These are phyloP conservation scores for Debaryomyces robertsiae DNA, from an alignment of 1,139 yeast genomes.

Conservation along the genomic window DNA sequence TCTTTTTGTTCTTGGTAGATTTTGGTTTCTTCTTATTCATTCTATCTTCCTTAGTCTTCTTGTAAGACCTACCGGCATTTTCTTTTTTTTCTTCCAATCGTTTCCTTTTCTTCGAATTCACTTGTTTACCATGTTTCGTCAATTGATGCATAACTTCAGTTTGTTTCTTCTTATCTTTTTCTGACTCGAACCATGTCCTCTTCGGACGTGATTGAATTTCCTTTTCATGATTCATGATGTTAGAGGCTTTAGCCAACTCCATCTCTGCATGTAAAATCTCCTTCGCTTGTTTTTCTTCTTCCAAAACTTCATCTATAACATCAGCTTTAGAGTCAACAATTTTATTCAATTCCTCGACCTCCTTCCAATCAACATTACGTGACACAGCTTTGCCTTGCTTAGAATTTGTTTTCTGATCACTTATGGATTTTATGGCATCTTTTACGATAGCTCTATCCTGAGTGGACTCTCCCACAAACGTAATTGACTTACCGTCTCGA, in stretches of 20 bases:
- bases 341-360: conserved; percentile 68
- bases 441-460: conserved; percentile 86
- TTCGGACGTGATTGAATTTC: conserved; percentile 90
- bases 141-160: conserved; percentile 50
- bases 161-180: conserved; percentile 60
- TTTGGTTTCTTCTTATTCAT: conserved; percentile 27
- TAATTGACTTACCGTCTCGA: conserved; percentile 87
- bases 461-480: conserved; percentile 89
- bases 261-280: conserved; percentile 86
- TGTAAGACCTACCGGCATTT: conserved; percentile 55
- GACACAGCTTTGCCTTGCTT: conserved; percentile 66
- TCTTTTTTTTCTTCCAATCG: conserved; percentile 53
- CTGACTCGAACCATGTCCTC: conserved; percentile 95
- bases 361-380: conserved; percentile 83
- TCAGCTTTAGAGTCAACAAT: conserved; percentile 60
- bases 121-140: conserved; percentile 46
- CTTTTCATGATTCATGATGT: conserved; percentile 72
- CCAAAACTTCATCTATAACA: conserved; percentile 72
- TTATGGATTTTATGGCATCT: conserved; percentile 67
- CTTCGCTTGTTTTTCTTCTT: conserved; percentile 87
- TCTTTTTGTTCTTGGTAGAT: conserved; percentile 16
- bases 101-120: conserved; percentile 62
- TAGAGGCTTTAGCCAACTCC: conserved; percentile 84
- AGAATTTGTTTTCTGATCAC: conserved; percentile 43
- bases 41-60: conserved; percentile 73